These are phyloP conservation scores for Parafenestella ontariensis DNA, from an alignment of 2,329 filamentous ascomycete genomes.

Conservation along the genomic window DNA sequence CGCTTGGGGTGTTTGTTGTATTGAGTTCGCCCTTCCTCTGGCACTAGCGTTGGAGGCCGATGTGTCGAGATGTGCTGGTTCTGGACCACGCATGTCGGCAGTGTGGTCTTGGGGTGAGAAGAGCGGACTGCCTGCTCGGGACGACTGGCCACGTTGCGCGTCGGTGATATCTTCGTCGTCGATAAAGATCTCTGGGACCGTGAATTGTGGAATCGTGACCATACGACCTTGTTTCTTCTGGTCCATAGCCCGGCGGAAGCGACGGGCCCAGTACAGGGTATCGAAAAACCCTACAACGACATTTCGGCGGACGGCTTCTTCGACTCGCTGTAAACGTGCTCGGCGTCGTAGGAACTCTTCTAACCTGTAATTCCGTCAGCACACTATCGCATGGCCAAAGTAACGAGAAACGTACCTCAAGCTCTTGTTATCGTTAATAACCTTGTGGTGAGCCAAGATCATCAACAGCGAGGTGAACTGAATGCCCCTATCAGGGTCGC, in stretches of 20 bases:
- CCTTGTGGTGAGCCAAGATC: constrained; percentile 97
- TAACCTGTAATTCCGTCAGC: constrained; percentile 61
- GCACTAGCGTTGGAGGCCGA: constrained; percentile 4
- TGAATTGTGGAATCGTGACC: constrained; percentile 78
- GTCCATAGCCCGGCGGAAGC: constrained; percentile 78
- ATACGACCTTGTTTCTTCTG: constrained; percentile 75
- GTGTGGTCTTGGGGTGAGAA: constrained; percentile 42
- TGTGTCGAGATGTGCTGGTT: constrained; percentile 38
- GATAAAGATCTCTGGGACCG: constrained; percentile 88
- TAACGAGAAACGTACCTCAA: constrained; percentile 64
- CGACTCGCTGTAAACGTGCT: constrained; percentile 87
- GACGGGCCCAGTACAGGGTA: constrained; percentile 85
- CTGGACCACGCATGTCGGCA: constrained; percentile 34
- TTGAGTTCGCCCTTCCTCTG: constrained; percentile 47
- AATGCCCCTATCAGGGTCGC: constrained; percentile 87
- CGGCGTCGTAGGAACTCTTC: constrained; percentile 94
- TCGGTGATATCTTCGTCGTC: constrained; percentile 72
- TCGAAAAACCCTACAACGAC: constrained; percentile 96
- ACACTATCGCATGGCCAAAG: not conserved
- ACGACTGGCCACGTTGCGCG: constrained; percentile 46
- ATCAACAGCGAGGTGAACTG: constrained; percentile 91
- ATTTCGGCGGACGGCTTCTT: constrained; percentile 90
- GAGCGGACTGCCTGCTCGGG: constrained; percentile 42
- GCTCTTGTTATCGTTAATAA: constrained; percentile 97
- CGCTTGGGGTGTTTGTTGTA: constrained; percentile 46